These are phyloP conservation scores for Pichia inconspicua DNA, from an alignment of 1,139 yeast species.

Conservation along the genomic window DNA sequence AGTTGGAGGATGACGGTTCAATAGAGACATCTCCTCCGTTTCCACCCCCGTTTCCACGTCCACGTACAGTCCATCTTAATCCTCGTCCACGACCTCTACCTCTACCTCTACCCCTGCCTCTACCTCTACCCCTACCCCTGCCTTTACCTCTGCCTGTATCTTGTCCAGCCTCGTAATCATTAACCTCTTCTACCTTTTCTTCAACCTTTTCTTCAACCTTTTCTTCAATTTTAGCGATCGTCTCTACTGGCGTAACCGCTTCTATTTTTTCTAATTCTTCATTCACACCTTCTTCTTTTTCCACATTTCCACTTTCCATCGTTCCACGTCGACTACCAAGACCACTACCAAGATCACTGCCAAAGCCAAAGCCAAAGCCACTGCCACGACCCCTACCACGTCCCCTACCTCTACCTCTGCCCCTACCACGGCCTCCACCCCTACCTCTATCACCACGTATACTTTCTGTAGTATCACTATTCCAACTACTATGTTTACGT, in stretches of 20 bases:
- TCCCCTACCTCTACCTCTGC: too few species aligned
- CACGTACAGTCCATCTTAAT: background rate
- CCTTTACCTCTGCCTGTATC: background rate
- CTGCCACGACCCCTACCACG: too few species aligned
- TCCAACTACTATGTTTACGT: constrained; percentile 2
- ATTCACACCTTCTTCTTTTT: constrained; percentile 3
- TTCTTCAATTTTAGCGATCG: background rate
- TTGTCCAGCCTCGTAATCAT: background rate
- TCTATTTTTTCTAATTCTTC: background rate
- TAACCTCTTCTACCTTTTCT: background rate
- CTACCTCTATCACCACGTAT: too few species aligned
- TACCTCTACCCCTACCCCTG: background rate
- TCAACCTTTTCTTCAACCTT: background rate
- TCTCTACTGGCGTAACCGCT: background rate
- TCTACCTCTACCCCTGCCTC: constrained; percentile 1
- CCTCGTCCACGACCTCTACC: constrained; percentile 4
- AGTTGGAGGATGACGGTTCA: background rate
- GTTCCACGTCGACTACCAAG: background rate
- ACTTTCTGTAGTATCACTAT: constrained; percentile 1
- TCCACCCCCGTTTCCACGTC: constrained; percentile 3
- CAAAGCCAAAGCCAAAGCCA: background rate
- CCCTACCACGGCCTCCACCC: too few species aligned
- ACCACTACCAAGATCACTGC: background rate
- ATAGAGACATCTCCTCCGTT: background rate
- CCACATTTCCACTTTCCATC: background rate